Percentiles rank a stretch among this genome's conserved stretches.
These are phyloP conservation scores for Thielaviopsis populi DNA, from an alignment of 2,329 filamentous ascomycete species.

Conservation along the genomic window DNA sequence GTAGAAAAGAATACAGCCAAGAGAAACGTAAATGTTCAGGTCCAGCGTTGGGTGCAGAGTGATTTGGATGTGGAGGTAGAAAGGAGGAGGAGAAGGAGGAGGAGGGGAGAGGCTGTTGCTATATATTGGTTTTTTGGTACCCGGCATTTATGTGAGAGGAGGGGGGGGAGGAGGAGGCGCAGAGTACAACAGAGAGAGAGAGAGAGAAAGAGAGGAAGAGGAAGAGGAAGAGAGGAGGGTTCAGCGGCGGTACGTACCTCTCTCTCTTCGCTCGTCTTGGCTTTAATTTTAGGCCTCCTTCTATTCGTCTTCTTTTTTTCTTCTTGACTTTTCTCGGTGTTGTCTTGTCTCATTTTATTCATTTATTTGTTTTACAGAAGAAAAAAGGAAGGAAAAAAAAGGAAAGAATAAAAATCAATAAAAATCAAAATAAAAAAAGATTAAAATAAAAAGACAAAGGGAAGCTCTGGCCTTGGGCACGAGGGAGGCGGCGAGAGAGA, in stretches of 20 bases:
- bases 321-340: not conserved
- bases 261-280: not conserved
- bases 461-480: not conserved
- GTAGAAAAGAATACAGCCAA: not conserved
- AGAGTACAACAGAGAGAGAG: not conserved
- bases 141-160: not conserved
- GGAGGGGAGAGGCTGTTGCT: constrained; percentile 2
- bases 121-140: constrained; percentile 1
- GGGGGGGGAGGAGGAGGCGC: not conserved
- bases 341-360: not conserved
- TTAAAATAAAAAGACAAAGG: not conserved
- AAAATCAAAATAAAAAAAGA: not conserved
- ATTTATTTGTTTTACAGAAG: not conserved
- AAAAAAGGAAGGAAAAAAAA: not conserved
- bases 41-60: not conserved
- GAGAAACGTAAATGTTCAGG: not conserved
- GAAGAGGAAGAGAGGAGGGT: not conserved
- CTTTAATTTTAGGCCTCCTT: not conserved
- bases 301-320: constrained; percentile 2
- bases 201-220: not conserved
- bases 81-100: no score
- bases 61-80: not conserved
- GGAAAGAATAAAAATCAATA: not conserved
- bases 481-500: not conserved
- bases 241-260: not conserved